phyloP scores from a whole-genome alignment of 1,284 basidiomycete genomes.

The Takashimella tepidaria region DNA sequence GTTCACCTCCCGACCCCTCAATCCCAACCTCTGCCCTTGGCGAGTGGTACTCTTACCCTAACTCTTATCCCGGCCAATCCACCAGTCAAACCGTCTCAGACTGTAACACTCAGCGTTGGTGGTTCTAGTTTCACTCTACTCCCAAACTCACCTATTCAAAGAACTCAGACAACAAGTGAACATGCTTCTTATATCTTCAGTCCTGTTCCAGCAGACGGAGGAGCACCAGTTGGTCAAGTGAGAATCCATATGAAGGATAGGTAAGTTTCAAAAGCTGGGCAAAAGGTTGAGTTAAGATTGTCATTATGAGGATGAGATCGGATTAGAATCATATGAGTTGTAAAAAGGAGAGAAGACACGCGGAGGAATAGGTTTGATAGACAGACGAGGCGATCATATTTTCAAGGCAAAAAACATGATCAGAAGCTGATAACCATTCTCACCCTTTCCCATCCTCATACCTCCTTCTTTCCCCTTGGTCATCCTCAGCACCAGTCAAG shows the following conservation, averaged over 20 bases:
- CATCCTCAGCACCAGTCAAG: conserved; percentile 26
- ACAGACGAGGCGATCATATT: too few species aligned
- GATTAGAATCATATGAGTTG: background rate
- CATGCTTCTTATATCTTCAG: conserved; percentile 42
- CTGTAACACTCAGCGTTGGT: conserved; percentile 38
- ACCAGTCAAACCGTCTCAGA: conserved; percentile 29
- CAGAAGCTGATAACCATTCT: background rate
- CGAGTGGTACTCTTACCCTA: conserved; percentile 38
- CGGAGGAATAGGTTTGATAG: background rate
- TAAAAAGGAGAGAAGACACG: background rate
- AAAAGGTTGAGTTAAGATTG: background rate
- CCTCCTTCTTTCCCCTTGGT: conserved; percentile 1
- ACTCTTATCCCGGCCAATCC: conserved; percentile 39
- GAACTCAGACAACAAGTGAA: conserved; percentile 34
- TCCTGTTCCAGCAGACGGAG: conserved; percentile 36
- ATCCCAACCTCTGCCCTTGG: conserved; percentile 32
- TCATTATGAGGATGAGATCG: background rate
- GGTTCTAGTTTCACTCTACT: conserved; percentile 36
- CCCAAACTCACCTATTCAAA: conserved; percentile 34
- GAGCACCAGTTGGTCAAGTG: conserved; percentile 39
- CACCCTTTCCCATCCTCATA: background rate
- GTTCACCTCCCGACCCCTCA: conserved; percentile 39
- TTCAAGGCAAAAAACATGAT: too few species aligned
- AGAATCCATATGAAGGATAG: conserved; percentile 37
- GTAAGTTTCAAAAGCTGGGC: conserved; percentile 19